These are phyloP conservation scores for Hemileccinum rubropunctum DNA, from an alignment of 768 basidiomycete genomes.

Conservation along the genomic window DNA sequence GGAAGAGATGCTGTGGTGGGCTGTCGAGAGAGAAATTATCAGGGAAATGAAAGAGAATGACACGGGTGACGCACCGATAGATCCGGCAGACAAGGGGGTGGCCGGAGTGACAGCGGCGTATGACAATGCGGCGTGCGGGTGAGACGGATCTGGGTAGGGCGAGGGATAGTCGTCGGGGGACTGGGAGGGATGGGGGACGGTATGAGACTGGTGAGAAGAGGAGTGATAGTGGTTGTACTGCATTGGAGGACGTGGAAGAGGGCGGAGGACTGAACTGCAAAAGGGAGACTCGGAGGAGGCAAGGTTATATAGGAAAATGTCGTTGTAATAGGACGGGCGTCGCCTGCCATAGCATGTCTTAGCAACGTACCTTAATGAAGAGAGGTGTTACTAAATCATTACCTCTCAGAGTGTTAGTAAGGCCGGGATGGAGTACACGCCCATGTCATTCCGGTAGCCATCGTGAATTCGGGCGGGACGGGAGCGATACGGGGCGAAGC, in stretches of 20 bases:
- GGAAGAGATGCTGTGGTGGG: constrained; percentile 15
- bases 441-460: constrained; percentile 34
- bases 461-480: constrained; percentile 29
- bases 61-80: constrained; percentile 26
- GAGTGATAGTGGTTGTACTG: constrained; percentile 29
- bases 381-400: constrained; percentile 37
- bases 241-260: constrained; percentile 18
- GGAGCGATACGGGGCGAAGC: constrained; percentile 27
- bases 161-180: constrained; percentile 18
- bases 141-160: constrained; percentile 25
- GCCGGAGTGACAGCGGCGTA: constrained; percentile 26
- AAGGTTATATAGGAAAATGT: constrained; percentile 34
- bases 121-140: constrained; percentile 20
- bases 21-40: constrained; percentile 16
- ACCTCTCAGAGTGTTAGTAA: constrained; percentile 33
- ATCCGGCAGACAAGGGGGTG: constrained; percentile 18
- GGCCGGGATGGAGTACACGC: constrained; percentile 34
- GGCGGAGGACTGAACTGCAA: constrained; percentile 6
- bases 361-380: constrained; percentile 38
- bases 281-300: constrained; percentile 10
- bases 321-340: constrained; percentile 34
- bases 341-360: constrained; percentile 35
- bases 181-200: constrained; percentile 16
- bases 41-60: constrained; percentile 7
- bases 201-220: constrained; percentile 15